These are phyloP conservation scores for Suillus subluteus DNA, from an alignment of 768 basidiomycete genomes.

Conservation along the genomic window DNA sequence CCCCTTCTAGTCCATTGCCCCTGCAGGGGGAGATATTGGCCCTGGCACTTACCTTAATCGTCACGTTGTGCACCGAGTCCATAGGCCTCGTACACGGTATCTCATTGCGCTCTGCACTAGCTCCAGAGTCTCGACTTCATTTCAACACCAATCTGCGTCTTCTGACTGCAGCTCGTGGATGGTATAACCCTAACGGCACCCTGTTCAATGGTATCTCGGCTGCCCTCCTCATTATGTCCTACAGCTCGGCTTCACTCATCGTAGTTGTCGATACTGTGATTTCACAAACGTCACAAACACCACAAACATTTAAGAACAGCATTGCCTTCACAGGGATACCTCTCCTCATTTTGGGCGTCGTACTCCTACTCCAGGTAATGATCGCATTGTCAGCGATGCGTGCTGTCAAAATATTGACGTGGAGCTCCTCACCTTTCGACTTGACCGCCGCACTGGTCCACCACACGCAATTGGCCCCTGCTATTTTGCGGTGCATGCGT, in stretches of 20 bases:
- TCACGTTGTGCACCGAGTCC: conserved; percentile 32
- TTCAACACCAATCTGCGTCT: conserved; percentile 37
- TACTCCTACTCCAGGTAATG: conserved; percentile 26
- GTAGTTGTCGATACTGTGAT: conserved; percentile 13
- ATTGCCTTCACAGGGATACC: conserved; percentile 30
- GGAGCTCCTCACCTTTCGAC: conserved; percentile 38
- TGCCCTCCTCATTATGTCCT: conserved; percentile 33
- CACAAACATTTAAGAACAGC: neutral
- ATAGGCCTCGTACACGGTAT: conserved; percentile 33
- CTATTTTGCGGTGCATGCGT: conserved; percentile 31
- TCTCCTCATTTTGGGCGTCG: conserved; percentile 30
- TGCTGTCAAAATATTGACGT: conserved; percentile 31
- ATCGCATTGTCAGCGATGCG: conserved; percentile 28
- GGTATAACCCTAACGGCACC: conserved; percentile 28
- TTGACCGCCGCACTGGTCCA: conserved; percentile 35
- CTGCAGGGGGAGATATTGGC: conserved; percentile 22
- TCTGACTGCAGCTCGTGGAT: conserved; percentile 25
- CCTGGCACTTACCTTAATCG: conserved; percentile 30
- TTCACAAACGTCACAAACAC: conserved; percentile 1
- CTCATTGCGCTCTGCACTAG: conserved; percentile 30
- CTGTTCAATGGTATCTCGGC: conserved; percentile 26
- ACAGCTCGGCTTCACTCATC: conserved; percentile 31
- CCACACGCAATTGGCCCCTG: conserved; percentile 25
- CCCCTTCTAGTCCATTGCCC: no score
- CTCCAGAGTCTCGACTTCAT: conserved; percentile 26